These are phyloP conservation scores for Medicago arabica DNA, from an alignment of 306 rosid genomes.

Conservation along the genomic window DNA sequence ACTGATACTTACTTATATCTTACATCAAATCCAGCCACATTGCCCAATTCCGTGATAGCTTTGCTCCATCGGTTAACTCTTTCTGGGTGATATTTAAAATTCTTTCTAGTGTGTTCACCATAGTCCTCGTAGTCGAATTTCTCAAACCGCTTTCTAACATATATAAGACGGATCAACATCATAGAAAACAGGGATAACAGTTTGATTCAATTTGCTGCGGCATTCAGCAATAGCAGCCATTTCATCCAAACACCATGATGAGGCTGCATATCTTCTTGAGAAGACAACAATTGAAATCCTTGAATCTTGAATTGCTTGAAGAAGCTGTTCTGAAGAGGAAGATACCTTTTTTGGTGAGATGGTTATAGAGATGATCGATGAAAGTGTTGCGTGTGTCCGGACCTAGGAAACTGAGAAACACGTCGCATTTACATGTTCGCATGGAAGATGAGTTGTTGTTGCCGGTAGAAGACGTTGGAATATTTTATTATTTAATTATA, in stretches of 20 bases:
- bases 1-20: conserved; percentile 12
- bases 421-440: too few species aligned
- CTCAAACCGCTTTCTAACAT: not conserved
- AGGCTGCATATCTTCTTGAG: not conserved
- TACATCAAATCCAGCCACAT: conserved; percentile 24
- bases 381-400: too few species aligned
- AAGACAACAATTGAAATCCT: not conserved
- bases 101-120: not conserved
- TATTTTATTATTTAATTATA: too few species aligned
- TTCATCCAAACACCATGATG: not conserved
- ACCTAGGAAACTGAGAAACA: too few species aligned
- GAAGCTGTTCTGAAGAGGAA: not conserved
- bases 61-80: not conserved
- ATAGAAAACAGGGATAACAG: not conserved
- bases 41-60: not conserved
- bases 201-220: not conserved
- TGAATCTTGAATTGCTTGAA: not conserved
- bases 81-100: not conserved
- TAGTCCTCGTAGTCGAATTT: too few species aligned
- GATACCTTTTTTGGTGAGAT: too few species aligned
- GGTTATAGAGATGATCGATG: too few species aligned
- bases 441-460: too few species aligned
- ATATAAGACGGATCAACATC: not conserved
- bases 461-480: too few species aligned
- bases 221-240: not conserved